Base-by-base conservation (phyloP, 192 early-diverging fungal species). In the Diversispora eburnea region DNA sequence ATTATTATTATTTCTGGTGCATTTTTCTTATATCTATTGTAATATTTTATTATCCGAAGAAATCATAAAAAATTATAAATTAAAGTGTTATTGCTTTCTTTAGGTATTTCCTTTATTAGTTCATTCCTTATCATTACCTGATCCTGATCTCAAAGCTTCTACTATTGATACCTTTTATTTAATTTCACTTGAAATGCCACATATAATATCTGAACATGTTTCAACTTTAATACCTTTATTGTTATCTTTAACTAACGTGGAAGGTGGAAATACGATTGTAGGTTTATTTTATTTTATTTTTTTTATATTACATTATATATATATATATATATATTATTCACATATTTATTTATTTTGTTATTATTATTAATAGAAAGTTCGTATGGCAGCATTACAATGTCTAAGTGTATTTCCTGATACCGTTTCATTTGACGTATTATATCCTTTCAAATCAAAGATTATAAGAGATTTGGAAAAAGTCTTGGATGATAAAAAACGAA, bases 401-500 rank as follows among this genome's bases (percentile, higher is more conserved):
- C 75, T 95, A 47, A 84, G 86, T 12, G 79, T 88, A 59, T 80
- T 93, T 33, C 86, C 94, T 5, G 81, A 84, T 46, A 81, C 83
- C n/a, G 76, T 92, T 22, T 73, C 85, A 6, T 90, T 85, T 69
- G 74, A 87, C 5, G 80, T 84, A 0, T 64, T 95, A 19, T 80
- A 80, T 39, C 88, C 91, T 0, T 85, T 88, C 60, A 90, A 90
- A 77, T 75, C 64, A 17, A 81, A 67, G 70, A 84, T 96, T 8
- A 72, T 94, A 15, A 79, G 83, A 43, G 86, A 88, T 33, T 82
- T 99, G 45, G 79, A 77, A 4, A 72, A 64, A 43, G 82, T 88
- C 0, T 76, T 96, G 70, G 95, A 98, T 80, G 97, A 99, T 77
- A 89, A 78, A 33, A 97, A 97, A 83, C 86, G 95, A 43, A 59